phyloP scores from a whole-genome alignment of 257 asterid species.

The Penstemon newberryi region DNA sequence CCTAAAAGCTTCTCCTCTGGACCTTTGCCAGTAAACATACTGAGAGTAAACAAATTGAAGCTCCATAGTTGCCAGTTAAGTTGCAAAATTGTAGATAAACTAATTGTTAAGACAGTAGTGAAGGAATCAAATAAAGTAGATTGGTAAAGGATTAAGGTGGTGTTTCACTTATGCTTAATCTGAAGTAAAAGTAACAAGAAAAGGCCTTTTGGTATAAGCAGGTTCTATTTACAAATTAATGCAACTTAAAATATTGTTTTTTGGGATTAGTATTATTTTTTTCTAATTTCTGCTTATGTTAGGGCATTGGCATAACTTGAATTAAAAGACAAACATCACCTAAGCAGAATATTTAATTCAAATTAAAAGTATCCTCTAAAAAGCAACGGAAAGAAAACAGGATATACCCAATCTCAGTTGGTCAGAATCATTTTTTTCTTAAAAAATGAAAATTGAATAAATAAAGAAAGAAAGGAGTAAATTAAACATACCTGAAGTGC shows the following conservation, averaged over 20 bases:
- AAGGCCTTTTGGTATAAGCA: too few relatives aligned
- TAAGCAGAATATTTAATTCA: background rate
- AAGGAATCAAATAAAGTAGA: background rate
- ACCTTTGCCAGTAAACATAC: background rate
- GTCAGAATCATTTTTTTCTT: too few relatives aligned
- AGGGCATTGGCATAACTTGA: too few relatives aligned
- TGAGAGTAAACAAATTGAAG: conserved; percentile 9
- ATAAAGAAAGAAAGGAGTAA: background rate
- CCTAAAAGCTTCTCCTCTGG: conserved; percentile 5
- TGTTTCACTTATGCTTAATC: too few relatives aligned
- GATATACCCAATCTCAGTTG: background rate
- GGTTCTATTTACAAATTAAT: background rate
- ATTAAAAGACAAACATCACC: too few relatives aligned
- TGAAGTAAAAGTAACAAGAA: too few relatives aligned
- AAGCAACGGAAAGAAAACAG: background rate
- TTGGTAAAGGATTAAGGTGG: too few relatives aligned
- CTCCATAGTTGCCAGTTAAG: conserved; percentile 2
- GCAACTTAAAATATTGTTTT: too few relatives aligned
- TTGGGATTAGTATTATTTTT: too few relatives aligned
- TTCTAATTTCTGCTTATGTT: too few relatives aligned
- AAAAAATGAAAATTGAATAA: background rate
- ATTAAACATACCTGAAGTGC: conserved; percentile 41
- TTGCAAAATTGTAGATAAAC: background rate
- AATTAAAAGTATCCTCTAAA: background rate
- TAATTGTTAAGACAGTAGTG: background rate